Evolutionary conservation across 495 filamentous ascomycete genomes (phyloP).

Genomic region (Copromyces sp.): DNA sequence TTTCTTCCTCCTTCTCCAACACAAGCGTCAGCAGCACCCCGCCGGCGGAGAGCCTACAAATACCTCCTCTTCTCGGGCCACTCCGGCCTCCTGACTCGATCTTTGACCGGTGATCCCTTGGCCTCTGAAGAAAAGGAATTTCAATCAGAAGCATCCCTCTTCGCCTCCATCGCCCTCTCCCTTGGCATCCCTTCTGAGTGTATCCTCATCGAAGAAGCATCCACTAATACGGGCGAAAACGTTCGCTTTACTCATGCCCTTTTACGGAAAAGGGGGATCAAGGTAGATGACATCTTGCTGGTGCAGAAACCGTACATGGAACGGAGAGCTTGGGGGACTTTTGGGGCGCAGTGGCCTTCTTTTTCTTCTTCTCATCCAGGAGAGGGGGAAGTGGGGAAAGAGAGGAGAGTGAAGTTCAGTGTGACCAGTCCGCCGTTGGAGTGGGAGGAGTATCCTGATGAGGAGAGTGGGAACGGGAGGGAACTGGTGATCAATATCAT

Average conservation of each 20-base stretch:
- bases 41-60: not conserved
- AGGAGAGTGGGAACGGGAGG: conserved; percentile 16
- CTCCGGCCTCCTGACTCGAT: conserved; percentile 23
- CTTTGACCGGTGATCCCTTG: conserved; percentile 9
- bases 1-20: conserved; percentile 17
- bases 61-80: conserved; percentile 28
- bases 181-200: not conserved
- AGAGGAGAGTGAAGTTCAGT: conserved; percentile 8
- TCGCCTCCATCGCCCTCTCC: conserved; percentile 14
- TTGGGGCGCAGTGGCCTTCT: conserved; percentile 28
- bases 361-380: conserved; percentile 1
- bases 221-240: conserved; percentile 33
- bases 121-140: not conserved
- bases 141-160: conserved; percentile 25
- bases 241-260: conserved; percentile 27
- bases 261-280: conserved; percentile 13
- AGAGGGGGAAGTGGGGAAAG: not conserved
- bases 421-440: conserved; percentile 25
- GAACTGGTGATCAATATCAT: conserved; percentile 29
- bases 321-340: conserved; percentile 28
- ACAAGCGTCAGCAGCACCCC: not conserved
- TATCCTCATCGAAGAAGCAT: conserved; percentile 15
- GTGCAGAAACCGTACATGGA: conserved; percentile 37
- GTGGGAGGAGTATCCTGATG: conserved; percentile 26
- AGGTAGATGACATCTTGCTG: conserved; percentile 16